Conservation (phyloP, 306 rosid genomes). For the Rosa lucieae region DNA sequence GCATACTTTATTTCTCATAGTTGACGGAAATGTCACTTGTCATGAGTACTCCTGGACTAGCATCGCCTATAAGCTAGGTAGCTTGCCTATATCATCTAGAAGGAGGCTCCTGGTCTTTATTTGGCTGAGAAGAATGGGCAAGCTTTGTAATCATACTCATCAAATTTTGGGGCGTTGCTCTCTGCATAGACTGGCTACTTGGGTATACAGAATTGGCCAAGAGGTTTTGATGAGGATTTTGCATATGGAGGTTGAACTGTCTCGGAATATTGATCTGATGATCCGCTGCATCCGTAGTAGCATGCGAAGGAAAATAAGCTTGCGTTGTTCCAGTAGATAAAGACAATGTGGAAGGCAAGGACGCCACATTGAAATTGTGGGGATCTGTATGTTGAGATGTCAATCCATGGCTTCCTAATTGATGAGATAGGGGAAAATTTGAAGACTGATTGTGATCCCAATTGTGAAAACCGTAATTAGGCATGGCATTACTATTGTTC, state of each 20-base stretch:
- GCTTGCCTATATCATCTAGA: constrained; percentile 33
- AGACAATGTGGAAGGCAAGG: constrained; percentile 61
- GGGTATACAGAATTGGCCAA: constrained; percentile 32
- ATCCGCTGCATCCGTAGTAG: constrained; percentile 14
- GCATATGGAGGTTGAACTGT: constrained; percentile 54
- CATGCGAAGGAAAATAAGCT: constrained; percentile 31
- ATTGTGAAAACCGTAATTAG: constrained; percentile 22
- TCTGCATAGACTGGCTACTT: constrained; percentile 33
- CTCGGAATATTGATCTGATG: constrained; percentile 54
- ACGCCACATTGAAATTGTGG: constrained; percentile 42
- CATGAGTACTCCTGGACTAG: neutral
- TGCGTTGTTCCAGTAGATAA: constrained; percentile 50
- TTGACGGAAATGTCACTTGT: neutral
- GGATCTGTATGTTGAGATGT: constrained; percentile 44
- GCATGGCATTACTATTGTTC: constrained; percentile 22
- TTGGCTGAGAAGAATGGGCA: constrained; percentile 35
- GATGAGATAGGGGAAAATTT: constrained; percentile 30
- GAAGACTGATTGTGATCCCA: constrained; percentile 31
- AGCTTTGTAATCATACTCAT: constrained; percentile 51
- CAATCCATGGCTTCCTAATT: constrained; percentile 40
- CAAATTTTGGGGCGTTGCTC: constrained; percentile 45
- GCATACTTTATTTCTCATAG: constrained; percentile 6
- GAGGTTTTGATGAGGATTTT: constrained; percentile 31
- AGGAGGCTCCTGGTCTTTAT: constrained; percentile 39
- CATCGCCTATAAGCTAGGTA: neutral